These are phyloP conservation scores for Colletotrichum higginsianum DNA, from an alignment of 2,329 filamentous ascomycete genomes.

Conservation along the genomic window DNA sequence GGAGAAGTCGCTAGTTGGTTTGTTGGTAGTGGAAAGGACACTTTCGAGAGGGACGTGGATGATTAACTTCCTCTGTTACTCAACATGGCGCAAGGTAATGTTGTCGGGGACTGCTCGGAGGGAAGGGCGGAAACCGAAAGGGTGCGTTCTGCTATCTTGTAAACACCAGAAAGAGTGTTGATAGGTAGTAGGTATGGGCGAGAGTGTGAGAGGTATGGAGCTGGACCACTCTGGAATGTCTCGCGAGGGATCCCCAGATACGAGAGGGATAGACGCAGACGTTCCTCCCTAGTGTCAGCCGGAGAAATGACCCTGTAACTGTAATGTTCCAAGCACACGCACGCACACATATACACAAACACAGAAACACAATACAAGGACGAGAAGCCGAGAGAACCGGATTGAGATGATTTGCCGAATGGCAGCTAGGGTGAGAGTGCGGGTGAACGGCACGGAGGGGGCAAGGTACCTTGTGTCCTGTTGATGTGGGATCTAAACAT, in stretches of 20 bases:
- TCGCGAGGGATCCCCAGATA: slow-evolving; percentile 37
- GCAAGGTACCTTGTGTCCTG: background rate
- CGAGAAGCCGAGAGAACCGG: background rate
- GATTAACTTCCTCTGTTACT: slow-evolving; percentile 12
- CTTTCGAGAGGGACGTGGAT: slow-evolving; percentile 11
- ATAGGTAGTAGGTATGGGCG: slow-evolving; percentile 15
- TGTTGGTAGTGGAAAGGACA: slow-evolving; percentile 4
- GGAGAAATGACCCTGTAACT: background rate
- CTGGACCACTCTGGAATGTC: slow-evolving; percentile 33
- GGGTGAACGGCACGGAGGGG: background rate
- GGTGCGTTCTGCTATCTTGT: slow-evolving; percentile 7
- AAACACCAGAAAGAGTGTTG: slow-evolving; percentile 18
- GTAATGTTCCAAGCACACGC: slow-evolving; percentile 14
- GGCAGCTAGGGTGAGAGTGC: background rate
- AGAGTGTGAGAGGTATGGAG: slow-evolving; percentile 30
- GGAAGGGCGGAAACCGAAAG: background rate
- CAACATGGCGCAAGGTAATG: slow-evolving; percentile 13
- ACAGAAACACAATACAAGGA: background rate
- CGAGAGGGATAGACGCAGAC: slow-evolving; percentile 38
- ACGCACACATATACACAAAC: background rate
- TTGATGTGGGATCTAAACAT: slow-evolving; percentile 3
- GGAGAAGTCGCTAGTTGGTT: background rate
- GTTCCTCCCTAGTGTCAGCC: slow-evolving; percentile 42
- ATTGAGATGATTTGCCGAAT: too few relatives aligned
- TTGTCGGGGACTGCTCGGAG: slow-evolving; percentile 3